Percentiles rank a stretch among this genome's conserved stretches.
Conservation (phyloP, 2,329 filamentous ascomycete species). For the Monilinia polystroma region DNA sequence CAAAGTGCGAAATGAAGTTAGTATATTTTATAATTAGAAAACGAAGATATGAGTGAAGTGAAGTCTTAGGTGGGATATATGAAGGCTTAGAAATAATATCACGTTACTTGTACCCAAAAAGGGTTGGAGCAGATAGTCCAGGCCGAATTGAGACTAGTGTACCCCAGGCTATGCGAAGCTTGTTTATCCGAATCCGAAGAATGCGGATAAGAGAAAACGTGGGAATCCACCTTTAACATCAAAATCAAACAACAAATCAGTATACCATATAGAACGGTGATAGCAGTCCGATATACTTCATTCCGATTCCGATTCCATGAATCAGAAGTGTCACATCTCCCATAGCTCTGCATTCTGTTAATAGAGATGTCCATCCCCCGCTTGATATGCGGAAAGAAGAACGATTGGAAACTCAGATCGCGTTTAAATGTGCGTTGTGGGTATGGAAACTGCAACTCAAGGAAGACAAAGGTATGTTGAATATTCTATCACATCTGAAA, state of each 20-base stretch:
- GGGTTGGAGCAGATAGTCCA: not conserved
- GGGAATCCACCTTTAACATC: not conserved
- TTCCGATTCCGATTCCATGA: not conserved
- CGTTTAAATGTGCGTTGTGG: constrained; percentile 56
- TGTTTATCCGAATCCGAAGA: constrained; percentile 2
- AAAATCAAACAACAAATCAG: not conserved
- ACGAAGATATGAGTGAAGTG: not conserved
- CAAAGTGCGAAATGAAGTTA: constrained; percentile 15
- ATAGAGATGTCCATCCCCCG: not conserved
- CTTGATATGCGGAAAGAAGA: not conserved
- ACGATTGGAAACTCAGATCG: constrained; percentile 30
- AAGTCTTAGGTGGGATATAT: not conserved
- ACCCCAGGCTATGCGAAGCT: not conserved
- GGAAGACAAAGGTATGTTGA: constrained; percentile 50
- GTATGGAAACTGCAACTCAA: constrained; percentile 56
- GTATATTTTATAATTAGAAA: not conserved
- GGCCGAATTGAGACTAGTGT: constrained; percentile 15
- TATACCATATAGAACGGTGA: not conserved
- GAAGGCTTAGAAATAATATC: not conserved
- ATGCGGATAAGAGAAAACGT: not conserved
- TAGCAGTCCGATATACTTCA: not conserved
- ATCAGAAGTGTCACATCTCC: not conserved
- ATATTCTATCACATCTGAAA: not conserved
- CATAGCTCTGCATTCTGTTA: not conserved
- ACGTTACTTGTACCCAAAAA: not conserved